phyloP scores from a whole-genome alignment of 1,284 basidiomycete species.

The Salmacisia buchloeana region DNA sequence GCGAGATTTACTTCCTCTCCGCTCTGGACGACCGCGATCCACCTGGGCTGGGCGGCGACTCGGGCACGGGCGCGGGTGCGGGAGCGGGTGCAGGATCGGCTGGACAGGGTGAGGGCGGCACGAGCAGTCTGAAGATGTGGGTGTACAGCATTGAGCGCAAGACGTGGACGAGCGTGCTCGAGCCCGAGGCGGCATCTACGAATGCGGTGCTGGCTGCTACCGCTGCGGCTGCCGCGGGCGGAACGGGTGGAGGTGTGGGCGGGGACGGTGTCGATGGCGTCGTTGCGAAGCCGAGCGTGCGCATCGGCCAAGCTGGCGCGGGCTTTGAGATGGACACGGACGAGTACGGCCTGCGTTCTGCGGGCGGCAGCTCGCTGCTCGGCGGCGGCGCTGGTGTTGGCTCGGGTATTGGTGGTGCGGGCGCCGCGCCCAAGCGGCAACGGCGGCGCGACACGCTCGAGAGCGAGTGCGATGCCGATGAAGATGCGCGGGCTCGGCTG shows the following conservation, averaged over 20 bases:
- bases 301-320: not conserved
- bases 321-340: not conserved
- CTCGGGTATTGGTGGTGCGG: not conserved
- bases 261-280: not conserved
- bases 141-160: constrained; percentile 35
- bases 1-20: constrained; percentile 43
- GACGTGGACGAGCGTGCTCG: constrained; percentile 33
- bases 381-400: no score
- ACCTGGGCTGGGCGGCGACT: not conserved
- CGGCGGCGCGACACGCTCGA: constrained; percentile 2
- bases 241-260: not conserved
- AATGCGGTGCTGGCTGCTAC: not conserved
- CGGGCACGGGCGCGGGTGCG: not conserved
- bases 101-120: constrained; percentile 9
- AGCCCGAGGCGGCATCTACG: constrained; percentile 23
- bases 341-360: not conserved
- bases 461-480: constrained; percentile 4
- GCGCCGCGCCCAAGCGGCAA: not conserved
- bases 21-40: not conserved
- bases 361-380: not conserved
- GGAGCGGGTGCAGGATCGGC: not conserved
- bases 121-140: constrained; percentile 26
- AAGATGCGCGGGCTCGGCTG: not conserved
- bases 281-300: not conserved
- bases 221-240: not conserved